A percentile compares a stretch with the other conserved stretches of the same genome.
These are phyloP conservation scores for Suhomyces xylopsoci DNA, from an alignment of 805 yeast genomes.

Conservation along the genomic window DNA sequence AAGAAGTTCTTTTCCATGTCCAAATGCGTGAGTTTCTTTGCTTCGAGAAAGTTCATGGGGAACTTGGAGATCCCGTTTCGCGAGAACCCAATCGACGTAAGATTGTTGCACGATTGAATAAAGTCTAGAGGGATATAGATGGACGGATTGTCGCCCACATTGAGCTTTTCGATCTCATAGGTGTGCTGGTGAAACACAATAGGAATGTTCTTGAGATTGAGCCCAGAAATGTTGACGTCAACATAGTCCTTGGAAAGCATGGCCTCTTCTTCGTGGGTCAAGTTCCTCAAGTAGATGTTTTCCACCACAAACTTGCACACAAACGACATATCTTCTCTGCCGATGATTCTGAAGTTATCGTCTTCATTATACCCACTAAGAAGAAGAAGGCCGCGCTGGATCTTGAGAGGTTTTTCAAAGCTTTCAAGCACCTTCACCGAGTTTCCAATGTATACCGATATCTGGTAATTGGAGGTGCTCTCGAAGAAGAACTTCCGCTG, in stretches of 20 bases:
- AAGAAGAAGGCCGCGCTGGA: slow-evolving; percentile 69
- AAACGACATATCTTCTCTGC: slow-evolving; percentile 79
- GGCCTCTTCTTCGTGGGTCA: slow-evolving; percentile 70
- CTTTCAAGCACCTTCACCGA: slow-evolving; percentile 68
- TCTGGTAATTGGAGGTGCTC: slow-evolving; percentile 66
- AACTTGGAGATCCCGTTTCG: slow-evolving; percentile 70
- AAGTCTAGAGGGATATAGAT: slow-evolving; percentile 81
- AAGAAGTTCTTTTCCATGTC: slow-evolving; percentile 80
- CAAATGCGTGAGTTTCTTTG: slow-evolving; percentile 60
- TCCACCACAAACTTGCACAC: slow-evolving; percentile 77
- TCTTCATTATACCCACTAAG: slow-evolving; percentile 75
- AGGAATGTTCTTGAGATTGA: slow-evolving; percentile 81
- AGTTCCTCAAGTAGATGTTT: slow-evolving; percentile 55
- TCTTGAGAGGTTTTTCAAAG: slow-evolving; percentile 71
- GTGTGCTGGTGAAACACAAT: slow-evolving; percentile 77
- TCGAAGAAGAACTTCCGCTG: slow-evolving; percentile 77
- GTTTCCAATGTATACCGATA: slow-evolving; percentile 74
- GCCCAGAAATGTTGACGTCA: slow-evolving; percentile 67
- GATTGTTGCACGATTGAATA: slow-evolving; percentile 74
- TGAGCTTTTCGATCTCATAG: slow-evolving; percentile 73
- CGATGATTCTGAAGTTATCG: slow-evolving; percentile 76
- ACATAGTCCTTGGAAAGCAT: slow-evolving; percentile 62
- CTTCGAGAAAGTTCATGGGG: slow-evolving; percentile 71
- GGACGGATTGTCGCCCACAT: slow-evolving; percentile 84
- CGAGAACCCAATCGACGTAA: slow-evolving; percentile 64